These are phyloP conservation scores for Sarocladiaceae sp. DNA, from an alignment of 2,329 filamentous ascomycete genomes.

Conservation along the genomic window DNA sequence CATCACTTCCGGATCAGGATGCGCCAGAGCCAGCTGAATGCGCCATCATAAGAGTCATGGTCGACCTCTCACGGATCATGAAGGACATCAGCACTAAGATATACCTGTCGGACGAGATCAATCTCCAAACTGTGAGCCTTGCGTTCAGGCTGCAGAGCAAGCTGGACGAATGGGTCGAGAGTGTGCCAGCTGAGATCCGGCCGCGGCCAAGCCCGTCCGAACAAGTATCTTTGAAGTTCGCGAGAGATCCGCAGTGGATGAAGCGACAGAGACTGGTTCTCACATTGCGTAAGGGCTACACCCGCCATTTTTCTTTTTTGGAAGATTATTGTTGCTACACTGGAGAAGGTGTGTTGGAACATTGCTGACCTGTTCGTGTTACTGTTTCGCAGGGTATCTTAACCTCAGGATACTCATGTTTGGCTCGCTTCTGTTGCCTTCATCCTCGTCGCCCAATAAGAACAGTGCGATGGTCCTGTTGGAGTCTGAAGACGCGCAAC, in stretches of 20 bases:
- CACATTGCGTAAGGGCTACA: background rate
- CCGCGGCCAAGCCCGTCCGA: no score
- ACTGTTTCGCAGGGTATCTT: slow-evolving; percentile 17
- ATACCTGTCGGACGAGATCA: background rate
- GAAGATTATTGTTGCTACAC: no score
- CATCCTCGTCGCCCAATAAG: slow-evolving; percentile 17
- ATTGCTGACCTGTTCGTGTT: background rate
- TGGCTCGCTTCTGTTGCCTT: slow-evolving; percentile 17
- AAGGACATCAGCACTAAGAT: background rate
- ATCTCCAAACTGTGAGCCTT: background rate
- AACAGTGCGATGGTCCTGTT: slow-evolving; percentile 16
- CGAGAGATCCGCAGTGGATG: background rate
- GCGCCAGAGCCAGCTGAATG: background rate
- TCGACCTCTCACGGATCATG: background rate
- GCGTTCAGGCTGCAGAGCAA: background rate
- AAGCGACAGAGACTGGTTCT: background rate
- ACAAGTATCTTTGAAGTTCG: background rate
- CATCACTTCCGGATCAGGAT: no score
- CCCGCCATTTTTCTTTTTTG: background rate
- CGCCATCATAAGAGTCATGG: background rate
- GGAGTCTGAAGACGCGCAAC: slow-evolving; percentile 15
- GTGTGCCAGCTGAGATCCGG: background rate
- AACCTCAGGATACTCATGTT: slow-evolving; percentile 23
- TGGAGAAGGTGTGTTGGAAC: no score
- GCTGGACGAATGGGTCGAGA: background rate